Evolutionary conservation across 2,329 filamentous ascomycete species (phyloP).

Genomic region (Juglanconis juglandina): DNA sequence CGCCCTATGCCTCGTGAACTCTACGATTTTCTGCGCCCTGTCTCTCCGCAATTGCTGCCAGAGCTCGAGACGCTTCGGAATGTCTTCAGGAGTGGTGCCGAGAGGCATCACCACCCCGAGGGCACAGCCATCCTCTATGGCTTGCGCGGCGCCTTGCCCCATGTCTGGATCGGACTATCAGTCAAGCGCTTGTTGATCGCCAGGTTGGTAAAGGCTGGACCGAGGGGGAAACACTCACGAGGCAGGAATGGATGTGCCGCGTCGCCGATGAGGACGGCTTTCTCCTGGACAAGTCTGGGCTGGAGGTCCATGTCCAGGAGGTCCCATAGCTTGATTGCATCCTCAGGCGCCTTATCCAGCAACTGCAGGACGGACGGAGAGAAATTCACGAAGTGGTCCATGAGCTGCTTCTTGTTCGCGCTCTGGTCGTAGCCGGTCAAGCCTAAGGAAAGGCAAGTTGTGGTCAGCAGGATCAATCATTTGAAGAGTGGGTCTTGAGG

Average conservation of each 20-base stretch:
- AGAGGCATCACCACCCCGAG: slow-evolving; percentile 7
- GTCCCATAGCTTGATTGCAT: slow-evolving; percentile 11
- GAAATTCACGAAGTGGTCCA: slow-evolving; percentile 4
- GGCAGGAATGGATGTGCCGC: slow-evolving; percentile 25
- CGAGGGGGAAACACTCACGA: slow-evolving; percentile 11
- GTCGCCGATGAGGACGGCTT: slow-evolving; percentile 23
- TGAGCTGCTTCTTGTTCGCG: slow-evolving; percentile 11
- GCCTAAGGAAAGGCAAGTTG: not conserved
- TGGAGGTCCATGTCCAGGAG: slow-evolving; percentile 16
- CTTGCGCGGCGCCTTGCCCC: slow-evolving; percentile 18
- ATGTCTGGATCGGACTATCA: not conserved
- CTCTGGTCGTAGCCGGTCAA: slow-evolving; percentile 14
- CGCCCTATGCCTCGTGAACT: slow-evolving; percentile 3
- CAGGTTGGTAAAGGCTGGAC: not conserved
- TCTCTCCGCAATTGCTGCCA: slow-evolving; percentile 13
- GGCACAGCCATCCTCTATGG: slow-evolving; percentile 12
- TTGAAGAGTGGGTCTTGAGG: not conserved
- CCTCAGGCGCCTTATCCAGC: slow-evolving; percentile 8
- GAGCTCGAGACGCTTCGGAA: slow-evolving; percentile 5
- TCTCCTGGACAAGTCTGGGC: slow-evolving; percentile 20
- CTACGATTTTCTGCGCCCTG: slow-evolving; percentile 1
- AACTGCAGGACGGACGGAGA: not conserved
- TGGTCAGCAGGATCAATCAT: not conserved
- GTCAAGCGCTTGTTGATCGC: no score
- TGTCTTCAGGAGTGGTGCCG: not conserved